phyloP scores from a whole-genome alignment of 108 stramenopile genomes.

The Discostella pseudostelligera region DNA sequence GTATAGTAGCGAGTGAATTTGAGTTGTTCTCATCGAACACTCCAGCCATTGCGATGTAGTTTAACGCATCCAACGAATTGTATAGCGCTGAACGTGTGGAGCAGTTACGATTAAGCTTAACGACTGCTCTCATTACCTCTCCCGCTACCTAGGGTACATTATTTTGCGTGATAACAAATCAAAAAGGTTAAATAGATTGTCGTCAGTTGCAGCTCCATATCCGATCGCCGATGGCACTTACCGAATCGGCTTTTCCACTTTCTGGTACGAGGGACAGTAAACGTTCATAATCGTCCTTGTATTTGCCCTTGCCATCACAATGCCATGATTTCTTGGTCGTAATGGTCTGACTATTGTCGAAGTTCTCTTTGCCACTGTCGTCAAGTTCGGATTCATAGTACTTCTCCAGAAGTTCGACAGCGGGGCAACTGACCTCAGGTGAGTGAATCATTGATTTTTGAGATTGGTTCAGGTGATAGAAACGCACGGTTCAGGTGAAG shows the following conservation, averaged over 20 bases:
- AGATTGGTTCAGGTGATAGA: no score
- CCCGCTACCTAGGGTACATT: constrained; percentile 7
- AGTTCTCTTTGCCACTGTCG: no score
- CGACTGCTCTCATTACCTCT: constrained; percentile 19
- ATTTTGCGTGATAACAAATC: background rate
- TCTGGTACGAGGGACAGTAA: background rate
- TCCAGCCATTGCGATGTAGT: constrained; percentile 11
- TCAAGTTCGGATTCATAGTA: no score
- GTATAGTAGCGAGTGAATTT: background rate
- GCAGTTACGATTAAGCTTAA: background rate
- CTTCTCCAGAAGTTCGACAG: no score
- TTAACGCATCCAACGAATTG: background rate
- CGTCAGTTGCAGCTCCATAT: background rate
- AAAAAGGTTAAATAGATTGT: background rate
- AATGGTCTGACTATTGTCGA: no score
- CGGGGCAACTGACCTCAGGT: no score
- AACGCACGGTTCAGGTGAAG: no score
- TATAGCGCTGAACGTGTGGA: background rate
- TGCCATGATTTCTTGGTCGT: no score
- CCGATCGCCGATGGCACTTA: background rate
- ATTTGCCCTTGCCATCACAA: background rate
- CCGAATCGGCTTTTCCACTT: constrained; percentile 6
- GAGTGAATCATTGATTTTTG: no score
- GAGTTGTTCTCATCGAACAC: constrained; percentile 2
- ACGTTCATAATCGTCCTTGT: constrained; percentile 5